Conservation (phyloP, 2,329 filamentous ascomycete genomes). For the Aulographum hederae region DNA sequence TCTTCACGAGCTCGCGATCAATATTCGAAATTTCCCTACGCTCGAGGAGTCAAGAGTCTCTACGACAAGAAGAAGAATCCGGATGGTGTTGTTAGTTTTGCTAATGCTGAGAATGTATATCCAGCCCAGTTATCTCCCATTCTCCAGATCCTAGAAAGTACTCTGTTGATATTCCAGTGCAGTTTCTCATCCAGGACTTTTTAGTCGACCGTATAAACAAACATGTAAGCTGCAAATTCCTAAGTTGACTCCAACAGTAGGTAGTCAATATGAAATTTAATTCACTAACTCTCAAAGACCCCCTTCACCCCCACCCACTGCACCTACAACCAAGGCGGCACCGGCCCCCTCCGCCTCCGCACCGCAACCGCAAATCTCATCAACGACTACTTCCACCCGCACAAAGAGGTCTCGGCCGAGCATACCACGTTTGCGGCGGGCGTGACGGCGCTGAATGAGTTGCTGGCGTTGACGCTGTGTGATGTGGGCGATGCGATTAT, state of each 20-base stretch:
- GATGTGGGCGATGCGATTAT: slow-evolving; percentile 28
- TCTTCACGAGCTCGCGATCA: too few relatives aligned
- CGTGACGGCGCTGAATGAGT: slow-evolving; percentile 22
- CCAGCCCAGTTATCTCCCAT: too few relatives aligned
- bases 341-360: slow-evolving; percentile 19
- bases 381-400: slow-evolving; percentile 21
- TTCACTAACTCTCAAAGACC: background rate
- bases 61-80: background rate
- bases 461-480: slow-evolving; percentile 23
- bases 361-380: slow-evolving; percentile 22
- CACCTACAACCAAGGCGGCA: slow-evolving; percentile 22
- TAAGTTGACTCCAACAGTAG: background rate
- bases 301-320: slow-evolving; percentile 6
- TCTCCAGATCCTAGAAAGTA: background rate
- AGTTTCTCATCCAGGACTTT: background rate
- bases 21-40: background rate
- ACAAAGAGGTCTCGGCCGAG: slow-evolving; percentile 14
- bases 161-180: background rate
- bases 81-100: background rate
- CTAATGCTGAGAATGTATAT: background rate
- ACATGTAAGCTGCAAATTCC: background rate
- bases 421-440: slow-evolving; percentile 22
- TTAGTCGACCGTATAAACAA: background rate
- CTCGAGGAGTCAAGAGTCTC: background rate
- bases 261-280: too few relatives aligned